Conservation (phyloP, 129 eudicot species). For the Sambucus nigra region DNA sequence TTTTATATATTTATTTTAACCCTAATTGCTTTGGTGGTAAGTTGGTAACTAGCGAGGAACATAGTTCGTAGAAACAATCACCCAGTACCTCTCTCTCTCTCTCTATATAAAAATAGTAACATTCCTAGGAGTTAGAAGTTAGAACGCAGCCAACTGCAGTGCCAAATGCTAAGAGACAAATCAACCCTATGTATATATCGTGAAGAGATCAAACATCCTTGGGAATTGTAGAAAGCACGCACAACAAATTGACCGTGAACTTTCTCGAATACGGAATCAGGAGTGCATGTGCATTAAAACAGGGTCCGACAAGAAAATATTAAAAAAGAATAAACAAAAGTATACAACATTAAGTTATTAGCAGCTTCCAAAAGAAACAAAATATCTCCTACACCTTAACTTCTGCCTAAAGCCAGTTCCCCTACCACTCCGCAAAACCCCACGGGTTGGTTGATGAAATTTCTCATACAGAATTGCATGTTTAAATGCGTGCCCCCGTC, state of each 20-base stretch:
- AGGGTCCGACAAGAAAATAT: neutral
- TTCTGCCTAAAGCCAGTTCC: too few relatives aligned
- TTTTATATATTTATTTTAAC: too few relatives aligned
- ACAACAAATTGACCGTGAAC: constrained; percentile 19
- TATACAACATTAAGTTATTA: neutral
- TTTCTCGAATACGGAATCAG: constrained; percentile 4
- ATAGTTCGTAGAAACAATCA: neutral
- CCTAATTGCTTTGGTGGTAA: too few relatives aligned
- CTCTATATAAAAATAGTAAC: neutral
- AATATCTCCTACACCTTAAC: too few relatives aligned
- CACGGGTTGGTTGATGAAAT: too few relatives aligned
- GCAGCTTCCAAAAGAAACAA: too few relatives aligned
- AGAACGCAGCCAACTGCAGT: neutral
- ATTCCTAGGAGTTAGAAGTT: constrained; percentile 12
- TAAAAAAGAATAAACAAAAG: too few relatives aligned
- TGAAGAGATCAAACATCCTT: constrained; percentile 22
- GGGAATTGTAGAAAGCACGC: constrained; percentile 35
- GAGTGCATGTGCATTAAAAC: neutral
- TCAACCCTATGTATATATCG: neutral
- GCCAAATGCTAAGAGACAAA: constrained; percentile 22
- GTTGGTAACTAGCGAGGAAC: neutral
- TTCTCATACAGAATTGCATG: too few relatives aligned
- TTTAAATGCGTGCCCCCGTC: too few relatives aligned
- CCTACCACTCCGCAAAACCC: too few relatives aligned
- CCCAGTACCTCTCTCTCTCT: too few relatives aligned